phyloP scores from a whole-genome alignment of 345 rosid species.

The Psidium guajava region DNA sequence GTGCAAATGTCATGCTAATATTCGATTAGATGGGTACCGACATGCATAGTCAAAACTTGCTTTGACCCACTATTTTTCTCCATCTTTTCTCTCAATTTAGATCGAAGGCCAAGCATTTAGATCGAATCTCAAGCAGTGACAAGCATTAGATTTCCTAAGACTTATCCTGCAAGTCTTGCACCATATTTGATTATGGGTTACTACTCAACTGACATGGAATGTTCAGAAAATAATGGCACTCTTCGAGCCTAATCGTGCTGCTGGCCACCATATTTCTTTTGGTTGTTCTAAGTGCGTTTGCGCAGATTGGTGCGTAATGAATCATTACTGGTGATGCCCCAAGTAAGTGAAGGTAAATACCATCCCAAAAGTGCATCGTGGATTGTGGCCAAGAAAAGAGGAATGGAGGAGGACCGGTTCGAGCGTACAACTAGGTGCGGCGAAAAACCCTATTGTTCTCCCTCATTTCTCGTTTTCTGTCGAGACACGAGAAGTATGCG shows the following conservation, averaged over 20 bases:
- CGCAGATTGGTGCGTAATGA: background rate
- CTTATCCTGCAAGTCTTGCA: background rate
- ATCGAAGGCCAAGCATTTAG: background rate
- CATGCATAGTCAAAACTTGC: background rate
- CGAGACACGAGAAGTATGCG: background rate
- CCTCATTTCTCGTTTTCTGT: background rate
- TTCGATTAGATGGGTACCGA: background rate
- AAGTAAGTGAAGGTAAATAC: background rate
- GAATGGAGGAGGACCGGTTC: background rate
- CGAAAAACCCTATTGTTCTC: background rate
- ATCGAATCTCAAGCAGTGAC: background rate
- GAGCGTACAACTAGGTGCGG: background rate
- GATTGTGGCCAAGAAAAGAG: background rate
- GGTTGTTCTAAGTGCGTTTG: background rate
- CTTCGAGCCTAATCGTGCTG: background rate
- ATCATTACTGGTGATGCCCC: background rate
- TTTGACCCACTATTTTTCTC: background rate
- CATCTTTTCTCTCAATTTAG: background rate
- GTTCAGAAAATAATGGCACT: background rate
- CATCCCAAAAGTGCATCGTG: background rate
- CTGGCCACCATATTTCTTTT: background rate
- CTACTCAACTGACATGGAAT: background rate
- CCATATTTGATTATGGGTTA: background rate
- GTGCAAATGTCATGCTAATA: background rate
- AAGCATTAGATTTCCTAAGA: background rate